Conservation (phyloP, 306 rosid genomes). For the Potentilla sterilis region DNA sequence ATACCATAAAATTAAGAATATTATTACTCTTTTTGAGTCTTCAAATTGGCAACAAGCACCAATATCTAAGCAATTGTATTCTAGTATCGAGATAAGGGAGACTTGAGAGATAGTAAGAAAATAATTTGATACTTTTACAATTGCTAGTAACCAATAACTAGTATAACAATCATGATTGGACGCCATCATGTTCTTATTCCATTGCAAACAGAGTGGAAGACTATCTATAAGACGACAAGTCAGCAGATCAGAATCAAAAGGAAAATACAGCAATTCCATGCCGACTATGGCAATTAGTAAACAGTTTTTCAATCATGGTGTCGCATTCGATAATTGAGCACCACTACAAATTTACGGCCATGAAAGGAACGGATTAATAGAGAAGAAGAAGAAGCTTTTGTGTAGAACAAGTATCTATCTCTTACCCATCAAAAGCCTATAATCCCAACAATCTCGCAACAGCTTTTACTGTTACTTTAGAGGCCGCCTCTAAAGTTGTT, state of each 20-base stretch:
- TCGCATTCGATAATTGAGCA: neutral
- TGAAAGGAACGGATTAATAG: neutral
- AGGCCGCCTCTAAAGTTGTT: neutral
- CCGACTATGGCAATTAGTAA: neutral
- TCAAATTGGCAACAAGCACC: neutral
- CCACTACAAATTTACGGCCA: neutral
- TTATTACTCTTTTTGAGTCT: too few relatives aligned
- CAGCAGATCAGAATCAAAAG: neutral
- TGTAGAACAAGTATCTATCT: neutral
- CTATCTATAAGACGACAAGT: neutral
- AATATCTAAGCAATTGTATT: neutral
- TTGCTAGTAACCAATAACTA: neutral
- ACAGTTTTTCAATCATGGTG: neutral
- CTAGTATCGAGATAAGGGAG: neutral
- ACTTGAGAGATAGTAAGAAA: too few relatives aligned
- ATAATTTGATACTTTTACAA: neutral
- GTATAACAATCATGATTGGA: neutral
- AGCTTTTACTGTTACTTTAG: neutral
- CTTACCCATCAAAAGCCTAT: neutral
- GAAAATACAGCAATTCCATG: neutral
- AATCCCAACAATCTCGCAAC: neutral
- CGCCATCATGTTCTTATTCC: neutral
- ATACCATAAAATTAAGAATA: too few relatives aligned
- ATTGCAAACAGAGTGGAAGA: neutral
- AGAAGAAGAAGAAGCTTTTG: neutral